Percentiles rank a stretch among this genome's conserved stretches.
These are phyloP conservation scores for Prunus yedoensis DNA, from an alignment of 331 rosid species.

Conservation along the genomic window DNA sequence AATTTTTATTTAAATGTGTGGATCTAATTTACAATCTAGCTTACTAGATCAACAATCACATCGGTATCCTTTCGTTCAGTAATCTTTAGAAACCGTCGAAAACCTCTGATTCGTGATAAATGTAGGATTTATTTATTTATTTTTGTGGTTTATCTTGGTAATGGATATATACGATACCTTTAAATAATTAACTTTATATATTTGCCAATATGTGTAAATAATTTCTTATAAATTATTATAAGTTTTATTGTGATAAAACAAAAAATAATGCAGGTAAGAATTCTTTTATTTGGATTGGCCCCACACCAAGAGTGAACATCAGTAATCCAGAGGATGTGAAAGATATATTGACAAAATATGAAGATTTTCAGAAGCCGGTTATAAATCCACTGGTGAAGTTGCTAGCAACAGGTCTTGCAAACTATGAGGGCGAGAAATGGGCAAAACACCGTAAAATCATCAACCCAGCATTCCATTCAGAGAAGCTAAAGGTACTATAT, in stretches of 20 bases:
- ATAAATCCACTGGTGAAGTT: neutral
- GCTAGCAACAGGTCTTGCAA: slow-evolving; percentile 25
- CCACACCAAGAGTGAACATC: slow-evolving; percentile 33
- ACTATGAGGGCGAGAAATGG: slow-evolving; percentile 47
- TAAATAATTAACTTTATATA: too few species aligned
- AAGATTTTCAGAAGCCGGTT: slow-evolving; percentile 18
- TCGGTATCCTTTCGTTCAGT: too few species aligned
- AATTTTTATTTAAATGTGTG: too few species aligned
- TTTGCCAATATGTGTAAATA: neutral
- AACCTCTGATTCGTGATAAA: too few species aligned
- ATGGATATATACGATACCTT: too few species aligned
- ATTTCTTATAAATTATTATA: neutral
- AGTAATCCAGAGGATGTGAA: slow-evolving; percentile 31
- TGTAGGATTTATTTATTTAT: too few species aligned
- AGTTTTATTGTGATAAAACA: neutral
- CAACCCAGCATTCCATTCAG: slow-evolving; percentile 45
- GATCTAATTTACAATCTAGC: too few species aligned
- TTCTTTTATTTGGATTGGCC: slow-evolving; percentile 28
- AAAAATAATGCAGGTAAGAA: slow-evolving; percentile 34
- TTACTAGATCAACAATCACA: too few species aligned
- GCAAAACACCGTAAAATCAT: slow-evolving; percentile 45
- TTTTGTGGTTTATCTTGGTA: too few species aligned
- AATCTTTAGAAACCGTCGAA: too few species aligned
- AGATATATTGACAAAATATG: slow-evolving; percentile 20
- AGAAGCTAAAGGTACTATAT: slow-evolving; percentile 41